phyloP scores from a whole-genome alignment of 139 green algal species.

The Micractinium sp. region DNA sequence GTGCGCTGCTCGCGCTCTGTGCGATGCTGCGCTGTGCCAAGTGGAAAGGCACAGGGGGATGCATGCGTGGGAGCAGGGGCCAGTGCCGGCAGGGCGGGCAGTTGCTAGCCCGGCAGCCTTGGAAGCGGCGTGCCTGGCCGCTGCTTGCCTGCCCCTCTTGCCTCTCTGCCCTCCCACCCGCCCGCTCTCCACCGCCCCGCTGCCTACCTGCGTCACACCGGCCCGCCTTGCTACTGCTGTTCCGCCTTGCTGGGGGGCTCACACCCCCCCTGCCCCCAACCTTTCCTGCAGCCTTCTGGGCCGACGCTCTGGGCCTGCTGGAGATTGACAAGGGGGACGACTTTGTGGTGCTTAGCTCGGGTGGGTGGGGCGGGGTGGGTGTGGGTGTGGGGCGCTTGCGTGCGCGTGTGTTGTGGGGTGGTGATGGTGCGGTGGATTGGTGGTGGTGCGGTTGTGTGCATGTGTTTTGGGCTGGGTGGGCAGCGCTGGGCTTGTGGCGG shows the following conservation, averaged over 20 bases:
- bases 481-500: not conserved
- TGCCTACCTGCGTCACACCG: too few relatives aligned
- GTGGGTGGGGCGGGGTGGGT: not conserved
- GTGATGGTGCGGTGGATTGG: not conserved
- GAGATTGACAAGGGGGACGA: conserved; percentile 13
- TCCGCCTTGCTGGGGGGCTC: not conserved
- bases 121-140: too few relatives aligned
- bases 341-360: conserved; percentile 15
- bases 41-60: too few relatives aligned
- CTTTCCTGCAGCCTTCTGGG: conserved; percentile 43
- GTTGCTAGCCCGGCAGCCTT: too few relatives aligned
- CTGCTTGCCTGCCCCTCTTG: too few relatives aligned
- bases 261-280: too few relatives aligned
- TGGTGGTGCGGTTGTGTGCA: not conserved
- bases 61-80: too few relatives aligned
- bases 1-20: conserved; percentile 18
- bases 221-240: not conserved
- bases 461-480: not conserved
- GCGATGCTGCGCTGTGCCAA: too few relatives aligned
- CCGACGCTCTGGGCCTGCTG: conserved; percentile 44
- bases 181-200: too few relatives aligned
- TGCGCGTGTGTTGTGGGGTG: not conserved
- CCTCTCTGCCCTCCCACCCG: not conserved
- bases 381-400: not conserved
- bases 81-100: too few relatives aligned